Evolutionary conservation across 371 early-diverging fungal genomes (phyloP), one percentile per base, ranked within the genome.

Genomic region (Mortierella sp.): DNA sequence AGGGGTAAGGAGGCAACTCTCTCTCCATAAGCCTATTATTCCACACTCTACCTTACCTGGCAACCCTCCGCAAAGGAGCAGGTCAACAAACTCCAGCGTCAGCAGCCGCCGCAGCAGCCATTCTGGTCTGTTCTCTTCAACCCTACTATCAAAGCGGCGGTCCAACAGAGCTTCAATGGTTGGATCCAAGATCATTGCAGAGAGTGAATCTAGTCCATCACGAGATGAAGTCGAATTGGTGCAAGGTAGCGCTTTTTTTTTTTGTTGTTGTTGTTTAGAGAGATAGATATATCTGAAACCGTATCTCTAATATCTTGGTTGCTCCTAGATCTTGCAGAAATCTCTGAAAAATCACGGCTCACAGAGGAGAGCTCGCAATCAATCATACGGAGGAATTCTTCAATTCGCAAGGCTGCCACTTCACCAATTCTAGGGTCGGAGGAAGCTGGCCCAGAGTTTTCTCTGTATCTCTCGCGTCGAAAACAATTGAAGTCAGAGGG

Each of bases 31-130:
- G 28, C 70, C 76, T 20, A 76, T 64, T 28, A 67, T 67, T n/a
- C 70, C 76, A 9, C 83, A 70, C 16, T 62, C 83, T 11, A 69
- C 77, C 39, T 28, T 81, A 37, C 73, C 83, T 22, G 83, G 77
- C 18, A 68, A 70, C 40, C 26, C 66, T 22, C 76, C 70, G 5
- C 72, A 72, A 28, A 45, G 83, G 8, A 81, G 83, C 57, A 72
- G 70, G 22, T 81, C 83, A 1, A 81, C 81, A 59, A 76, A 64
- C 26, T 81, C 83, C 20, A 76, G 70, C 20, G 67, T 64, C 24
- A 81, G 75, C 60, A 80, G 76, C 26, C 70, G 66, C 30, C 73
- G 69, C 54, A 76, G 78, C 32, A 58, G 57, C 47, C 68, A 67
- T 1, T 75, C 76, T 14, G 52, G 64, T 18, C 30, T 76, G 8